Percentiles rank a stretch among this genome's conserved stretches.
phyloP scores from a whole-genome alignment of 2,329 filamentous ascomycete genomes.

The Macrophomina pseudophaseolina region DNA sequence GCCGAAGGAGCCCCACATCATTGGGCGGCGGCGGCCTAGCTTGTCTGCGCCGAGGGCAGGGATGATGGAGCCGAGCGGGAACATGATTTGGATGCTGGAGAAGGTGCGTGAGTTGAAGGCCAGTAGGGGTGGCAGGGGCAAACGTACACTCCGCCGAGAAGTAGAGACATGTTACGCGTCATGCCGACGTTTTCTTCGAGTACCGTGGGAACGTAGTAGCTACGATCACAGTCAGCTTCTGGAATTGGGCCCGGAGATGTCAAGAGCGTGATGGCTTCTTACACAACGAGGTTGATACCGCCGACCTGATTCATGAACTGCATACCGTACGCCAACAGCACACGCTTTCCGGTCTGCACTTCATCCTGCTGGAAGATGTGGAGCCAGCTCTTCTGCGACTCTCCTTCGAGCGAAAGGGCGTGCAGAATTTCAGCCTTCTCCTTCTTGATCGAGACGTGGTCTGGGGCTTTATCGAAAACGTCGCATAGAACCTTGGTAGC shows the following conservation, averaged over 20 bases:
- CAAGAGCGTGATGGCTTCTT: constrained; percentile 8
- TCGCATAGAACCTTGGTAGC: constrained; percentile 56
- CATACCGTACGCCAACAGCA: constrained; percentile 62
- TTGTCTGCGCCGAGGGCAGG: constrained; percentile 37
- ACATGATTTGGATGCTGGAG: constrained; percentile 25
- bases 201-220: constrained; percentile 26
- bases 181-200: constrained; percentile 50
- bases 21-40: constrained; percentile 38
- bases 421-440: constrained; percentile 70
- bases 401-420: constrained; percentile 37
- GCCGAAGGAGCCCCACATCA: constrained; percentile 42
- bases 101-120: neutral
- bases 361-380: constrained; percentile 37
- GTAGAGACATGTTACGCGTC: constrained; percentile 48
- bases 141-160: constrained; percentile 51
- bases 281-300: constrained; percentile 38
- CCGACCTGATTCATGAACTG: constrained; percentile 69
- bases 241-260: too few relatives aligned
- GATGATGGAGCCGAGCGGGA: constrained; percentile 36
- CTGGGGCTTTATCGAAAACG: constrained; percentile 52
- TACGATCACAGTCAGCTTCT: neutral
- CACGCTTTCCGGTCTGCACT: constrained; percentile 61
- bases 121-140: constrained; percentile 35
- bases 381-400: constrained; percentile 24
- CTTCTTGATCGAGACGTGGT: constrained; percentile 59